phyloP scores from a whole-genome alignment of 345 rosid species.

The Citrus cavaleriei region DNA sequence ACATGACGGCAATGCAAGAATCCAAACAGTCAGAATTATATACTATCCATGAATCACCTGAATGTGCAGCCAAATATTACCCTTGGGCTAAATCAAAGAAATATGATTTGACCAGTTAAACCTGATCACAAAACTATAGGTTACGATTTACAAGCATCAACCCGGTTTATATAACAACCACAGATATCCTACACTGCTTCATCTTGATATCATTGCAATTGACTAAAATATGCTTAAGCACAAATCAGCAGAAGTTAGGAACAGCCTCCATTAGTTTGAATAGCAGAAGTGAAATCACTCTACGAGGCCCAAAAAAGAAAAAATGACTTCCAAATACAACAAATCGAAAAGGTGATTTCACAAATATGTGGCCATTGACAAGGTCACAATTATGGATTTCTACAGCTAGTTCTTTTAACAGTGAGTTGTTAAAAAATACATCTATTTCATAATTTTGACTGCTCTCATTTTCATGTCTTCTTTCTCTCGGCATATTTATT shows the following conservation, averaged over 20 bases:
- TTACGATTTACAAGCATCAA: not conserved
- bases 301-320: no score
- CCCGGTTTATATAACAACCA: not conserved
- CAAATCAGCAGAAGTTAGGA: no score
- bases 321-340: no score
- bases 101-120: not conserved
- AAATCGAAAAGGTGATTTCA: no score
- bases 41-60: not conserved
- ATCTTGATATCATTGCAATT: not conserved
- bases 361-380: no score
- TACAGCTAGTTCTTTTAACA: no score
- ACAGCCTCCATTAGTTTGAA: no score
- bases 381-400: no score
- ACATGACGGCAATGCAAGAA: not conserved
- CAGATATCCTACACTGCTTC: not conserved
- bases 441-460: not conserved
- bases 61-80: not conserved
- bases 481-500: no score
- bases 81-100: not conserved
- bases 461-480: no score
- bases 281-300: no score
- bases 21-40: not conserved
- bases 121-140: not conserved
- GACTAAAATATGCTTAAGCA: not conserved
- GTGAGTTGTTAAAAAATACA: not conserved